Base-by-base conservation (phyloP, 139 green algal species). In the Medakamo hakoo region DNA sequence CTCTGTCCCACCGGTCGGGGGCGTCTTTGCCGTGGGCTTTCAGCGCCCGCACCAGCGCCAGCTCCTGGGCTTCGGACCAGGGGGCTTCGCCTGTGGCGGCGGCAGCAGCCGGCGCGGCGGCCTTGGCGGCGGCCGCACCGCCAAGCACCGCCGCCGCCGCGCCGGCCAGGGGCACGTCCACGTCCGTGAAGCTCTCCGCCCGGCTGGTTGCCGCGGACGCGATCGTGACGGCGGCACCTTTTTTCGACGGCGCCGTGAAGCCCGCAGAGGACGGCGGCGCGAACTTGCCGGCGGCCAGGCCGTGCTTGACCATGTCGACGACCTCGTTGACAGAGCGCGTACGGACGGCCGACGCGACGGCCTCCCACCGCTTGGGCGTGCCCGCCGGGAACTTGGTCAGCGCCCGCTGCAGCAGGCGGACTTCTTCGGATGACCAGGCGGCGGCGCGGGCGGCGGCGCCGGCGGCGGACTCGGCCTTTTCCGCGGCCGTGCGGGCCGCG, bases 401-500 rank as follows among this genome's bases (percentile, higher is more conserved):
- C 2, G 83, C 89, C 73, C 95, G 96, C 64, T 90, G 82, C 68
- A 97, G 79, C 84, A 97, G 78, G 52, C 86, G 78, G 32, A 96
- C 71, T 73, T 96, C 87, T 59, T 95, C 84, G 25, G 83, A 75
- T 0, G n/a, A 72, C 86, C 86, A 95, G 62, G 32, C 21, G 20
- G 40, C 27, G 29, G 58, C 55, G 30, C 66, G 66, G 9, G 40
- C 40, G 40, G 9, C 9, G 9, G 40, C 40, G 9, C 49, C 30
- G 40, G 31, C 68, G 19, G 65, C 68, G 4, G 60, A 63, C 56
- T 49, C 56, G 58, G 73, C 68, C 64, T 74, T 60, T 2, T 63
- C 66, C 27, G 65, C 72, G 59, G 77, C 73, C 57, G 30, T 58
- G 48, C 63, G 70, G 23, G 66, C 61, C 61, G 18, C 60, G 30